A percentile compares a stretch with the other conserved stretches of the same genome.
These are phyloP conservation scores for Mucor sp. DNA, from an alignment of 371 early-diverging fungal genomes.

Conservation along the genomic window DNA sequence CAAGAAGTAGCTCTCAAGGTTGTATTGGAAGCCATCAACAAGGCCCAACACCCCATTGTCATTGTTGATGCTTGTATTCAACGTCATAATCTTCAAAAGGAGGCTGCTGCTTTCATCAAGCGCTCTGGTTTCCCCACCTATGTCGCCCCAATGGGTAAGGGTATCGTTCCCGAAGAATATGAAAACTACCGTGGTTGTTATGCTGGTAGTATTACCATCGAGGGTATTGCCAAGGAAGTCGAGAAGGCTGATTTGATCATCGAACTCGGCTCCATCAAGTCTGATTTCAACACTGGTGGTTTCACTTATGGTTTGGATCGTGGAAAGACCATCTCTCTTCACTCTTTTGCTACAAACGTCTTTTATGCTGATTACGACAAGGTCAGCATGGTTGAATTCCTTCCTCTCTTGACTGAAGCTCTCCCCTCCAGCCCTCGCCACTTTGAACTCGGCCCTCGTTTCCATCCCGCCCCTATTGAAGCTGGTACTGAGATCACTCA, in stretches of 20 bases:
- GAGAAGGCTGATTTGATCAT: constrained; percentile 46
- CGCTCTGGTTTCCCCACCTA: constrained; percentile 42
- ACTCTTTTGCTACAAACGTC: constrained; percentile 37
- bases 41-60: constrained; percentile 43
- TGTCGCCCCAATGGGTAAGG: constrained; percentile 54
- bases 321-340: constrained; percentile 39
- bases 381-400: constrained; percentile 39
- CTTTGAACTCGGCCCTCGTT: constrained; percentile 24
- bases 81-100: constrained; percentile 32
- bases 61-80: constrained; percentile 49
- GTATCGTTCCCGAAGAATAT: constrained; percentile 35
- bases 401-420: constrained; percentile 32
- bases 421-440: constrained; percentile 29
- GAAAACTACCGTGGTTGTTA: constrained; percentile 43
- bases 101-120: constrained; percentile 34
- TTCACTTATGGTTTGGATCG: constrained; percentile 37
- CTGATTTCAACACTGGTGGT: constrained; percentile 58
- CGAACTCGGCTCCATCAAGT: constrained; percentile 44
- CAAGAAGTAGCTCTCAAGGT: constrained; percentile 21
- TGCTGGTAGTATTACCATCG: constrained; percentile 31
- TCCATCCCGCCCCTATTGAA: constrained; percentile 15
- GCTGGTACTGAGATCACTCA: constrained; percentile 33
- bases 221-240: constrained; percentile 34
- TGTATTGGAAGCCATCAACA: constrained; percentile 18
- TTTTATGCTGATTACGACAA: constrained; percentile 38